Evolutionary conservation across 768 basidiomycete genomes (phyloP).

Genomic region (Psilocybe tampanensis): DNA sequence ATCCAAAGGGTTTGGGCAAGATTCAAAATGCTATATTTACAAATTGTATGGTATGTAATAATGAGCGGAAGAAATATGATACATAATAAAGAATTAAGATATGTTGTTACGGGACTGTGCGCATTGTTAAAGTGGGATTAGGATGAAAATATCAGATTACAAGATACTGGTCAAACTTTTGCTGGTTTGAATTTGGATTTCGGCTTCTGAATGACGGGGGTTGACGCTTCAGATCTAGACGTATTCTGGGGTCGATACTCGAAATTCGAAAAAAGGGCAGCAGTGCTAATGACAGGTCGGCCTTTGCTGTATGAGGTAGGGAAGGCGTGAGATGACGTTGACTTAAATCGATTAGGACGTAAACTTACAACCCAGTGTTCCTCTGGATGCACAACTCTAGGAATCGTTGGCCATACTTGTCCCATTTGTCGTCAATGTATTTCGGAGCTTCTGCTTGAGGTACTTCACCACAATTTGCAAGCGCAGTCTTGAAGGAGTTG

Average conservation of each 20-base stretch:
- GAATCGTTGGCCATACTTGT: constrained; percentile 37
- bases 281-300: constrained; percentile 12
- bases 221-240: constrained; percentile 8
- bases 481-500: constrained; percentile 33
- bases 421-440: constrained; percentile 33
- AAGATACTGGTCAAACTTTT: constrained; percentile 1
- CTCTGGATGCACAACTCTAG: constrained; percentile 39
- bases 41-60: not conserved
- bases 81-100: not conserved
- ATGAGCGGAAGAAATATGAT: constrained; percentile 2
- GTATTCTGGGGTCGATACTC: constrained; percentile 28
- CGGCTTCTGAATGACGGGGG: constrained; percentile 4
- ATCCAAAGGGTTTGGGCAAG: no score
- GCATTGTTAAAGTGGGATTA: not conserved
- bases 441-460: constrained; percentile 39
- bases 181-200: constrained; percentile 35
- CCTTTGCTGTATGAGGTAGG: not conserved
- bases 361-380: constrained; percentile 11
- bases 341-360: not conserved
- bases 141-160: not conserved
- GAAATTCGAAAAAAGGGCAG: constrained; percentile 32
- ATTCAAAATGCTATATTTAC: no score
- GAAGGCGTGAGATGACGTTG: not conserved
- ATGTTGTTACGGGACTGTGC: not conserved
- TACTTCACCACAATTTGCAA: constrained; percentile 40